Conservation (phyloP, 2,329 filamentous ascomycete genomes). For the Dothistroma pini region DNA sequence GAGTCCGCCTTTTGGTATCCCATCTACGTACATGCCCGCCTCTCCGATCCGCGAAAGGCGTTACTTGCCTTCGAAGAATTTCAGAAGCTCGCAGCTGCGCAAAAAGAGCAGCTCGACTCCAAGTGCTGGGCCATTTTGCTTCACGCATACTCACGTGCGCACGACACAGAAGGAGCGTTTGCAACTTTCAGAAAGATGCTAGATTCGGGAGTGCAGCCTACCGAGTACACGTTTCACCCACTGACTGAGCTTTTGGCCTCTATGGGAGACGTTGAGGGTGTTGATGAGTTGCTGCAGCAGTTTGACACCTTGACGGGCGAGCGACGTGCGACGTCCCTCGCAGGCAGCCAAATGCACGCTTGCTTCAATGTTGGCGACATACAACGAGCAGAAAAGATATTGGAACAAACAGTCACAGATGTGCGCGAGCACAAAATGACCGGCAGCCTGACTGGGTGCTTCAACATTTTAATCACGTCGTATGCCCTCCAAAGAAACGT, state of each 20-base stretch:
- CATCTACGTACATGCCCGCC: conserved; percentile 67
- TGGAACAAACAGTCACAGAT: conserved; percentile 50
- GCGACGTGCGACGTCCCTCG: conserved; percentile 54
- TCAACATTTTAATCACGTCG: conserved; percentile 72
- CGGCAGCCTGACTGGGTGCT: conserved; percentile 60
- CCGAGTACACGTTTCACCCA: conserved; percentile 64
- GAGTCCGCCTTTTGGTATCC: conserved; percentile 45
- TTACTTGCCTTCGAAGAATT: conserved; percentile 62
- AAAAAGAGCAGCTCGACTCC: conserved; percentile 49
- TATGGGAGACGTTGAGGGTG: conserved; percentile 68
- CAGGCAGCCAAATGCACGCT: conserved; percentile 63
- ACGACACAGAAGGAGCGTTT: conserved; percentile 65
- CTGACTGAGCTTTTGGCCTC: conserved; percentile 69
- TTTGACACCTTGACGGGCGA: conserved; percentile 56
- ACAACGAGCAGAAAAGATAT: conserved; percentile 47
- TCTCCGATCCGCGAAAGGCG: conserved; percentile 60
- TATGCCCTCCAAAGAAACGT: conserved; percentile 63
- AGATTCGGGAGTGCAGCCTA: conserved; percentile 47
- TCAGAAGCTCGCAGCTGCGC: conserved; percentile 27
- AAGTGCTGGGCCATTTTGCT: conserved; percentile 74
- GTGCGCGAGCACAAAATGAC: conserved; percentile 42
- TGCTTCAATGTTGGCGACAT: conserved; percentile 49
- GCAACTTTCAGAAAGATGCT: conserved; percentile 60
- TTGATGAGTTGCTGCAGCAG: conserved; percentile 59
- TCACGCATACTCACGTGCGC: conserved; percentile 62